Evolutionary conservation across 1,139 yeast genomes (phyloP).

Genomic region (Neolecta irregularis): DNA sequence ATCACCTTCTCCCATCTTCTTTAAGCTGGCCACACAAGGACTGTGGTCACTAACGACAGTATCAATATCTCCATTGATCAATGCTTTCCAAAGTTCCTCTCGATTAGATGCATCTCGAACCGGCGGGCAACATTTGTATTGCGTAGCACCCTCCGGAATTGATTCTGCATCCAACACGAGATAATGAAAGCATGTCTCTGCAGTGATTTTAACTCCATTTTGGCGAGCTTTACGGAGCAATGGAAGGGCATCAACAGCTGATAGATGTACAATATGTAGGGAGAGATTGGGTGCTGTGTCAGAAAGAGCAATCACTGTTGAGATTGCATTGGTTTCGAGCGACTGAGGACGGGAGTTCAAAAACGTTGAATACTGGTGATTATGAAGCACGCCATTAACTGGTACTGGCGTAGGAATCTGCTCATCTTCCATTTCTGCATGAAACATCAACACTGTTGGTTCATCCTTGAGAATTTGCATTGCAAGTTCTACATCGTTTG

Average conservation of each 20-base stretch:
- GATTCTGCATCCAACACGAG: slow-evolving; percentile 27
- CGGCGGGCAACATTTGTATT: slow-evolving; percentile 36
- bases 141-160: slow-evolving; percentile 32
- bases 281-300: slow-evolving; percentile 32
- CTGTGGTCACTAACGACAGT: slow-evolving; percentile 36
- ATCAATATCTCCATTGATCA: slow-evolving; percentile 34
- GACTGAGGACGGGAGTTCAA: slow-evolving; percentile 31
- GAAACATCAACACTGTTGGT: slow-evolving; percentile 72
- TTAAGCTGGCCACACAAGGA: slow-evolving; percentile 30
- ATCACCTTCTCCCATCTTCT: slow-evolving; percentile 62
- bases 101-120: slow-evolving; percentile 28
- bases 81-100: slow-evolving; percentile 32
- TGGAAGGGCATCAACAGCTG: slow-evolving; percentile 30
- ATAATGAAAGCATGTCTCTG: slow-evolving; percentile 39
- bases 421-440: slow-evolving; percentile 84
- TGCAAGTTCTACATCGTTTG: slow-evolving; percentile 47
- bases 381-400: slow-evolving; percentile 11
- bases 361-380: slow-evolving; percentile 31
- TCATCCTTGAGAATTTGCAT: slow-evolving; percentile 44
- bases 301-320: slow-evolving; percentile 32
- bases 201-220: slow-evolving; percentile 28
- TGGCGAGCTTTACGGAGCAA: slow-evolving; percentile 32
- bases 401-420: slow-evolving; percentile 22
- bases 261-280: slow-evolving; percentile 35
- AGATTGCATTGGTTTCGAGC: slow-evolving; percentile 37